Evolutionary conservation across 495 filamentous ascomycete species (phyloP).

Genomic region (Mytilinidion resinicola): DNA sequence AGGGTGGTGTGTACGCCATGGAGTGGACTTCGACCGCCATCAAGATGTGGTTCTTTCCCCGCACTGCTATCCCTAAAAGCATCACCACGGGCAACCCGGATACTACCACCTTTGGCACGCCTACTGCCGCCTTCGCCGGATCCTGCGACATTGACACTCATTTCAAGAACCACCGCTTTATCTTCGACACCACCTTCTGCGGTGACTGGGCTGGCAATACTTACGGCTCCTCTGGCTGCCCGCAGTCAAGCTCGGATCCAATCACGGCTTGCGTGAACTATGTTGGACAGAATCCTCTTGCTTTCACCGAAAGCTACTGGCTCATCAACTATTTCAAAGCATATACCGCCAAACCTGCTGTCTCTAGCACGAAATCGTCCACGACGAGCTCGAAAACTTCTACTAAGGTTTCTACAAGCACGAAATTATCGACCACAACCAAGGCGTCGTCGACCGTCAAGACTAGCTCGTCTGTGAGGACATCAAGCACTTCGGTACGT

Average conservation of each 20-base stretch:
- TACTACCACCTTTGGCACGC: slow-evolving; percentile 57
- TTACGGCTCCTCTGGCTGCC: slow-evolving; percentile 21
- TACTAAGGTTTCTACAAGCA: background rate
- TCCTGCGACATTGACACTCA: slow-evolving; percentile 56
- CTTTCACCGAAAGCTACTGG: slow-evolving; percentile 34
- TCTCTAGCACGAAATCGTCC: slow-evolving; percentile 3
- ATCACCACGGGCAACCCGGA: slow-evolving; percentile 55
- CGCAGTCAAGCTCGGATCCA: slow-evolving; percentile 6
- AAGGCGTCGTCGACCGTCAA: background rate
- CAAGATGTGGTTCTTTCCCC: slow-evolving; percentile 74
- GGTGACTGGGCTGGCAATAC: slow-evolving; percentile 80
- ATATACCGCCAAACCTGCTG: slow-evolving; percentile 11
- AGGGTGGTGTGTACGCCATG: slow-evolving; percentile 73
- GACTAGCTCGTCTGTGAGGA: slow-evolving; percentile 3
- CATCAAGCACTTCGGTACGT: no score
- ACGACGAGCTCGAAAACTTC: background rate
- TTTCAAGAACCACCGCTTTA: slow-evolving; percentile 67
- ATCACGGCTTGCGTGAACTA: slow-evolving; percentile 30
- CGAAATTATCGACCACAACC: no score
- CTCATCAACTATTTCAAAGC: slow-evolving; percentile 32
- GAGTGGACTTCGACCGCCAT: slow-evolving; percentile 67
- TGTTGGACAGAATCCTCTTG: slow-evolving; percentile 31
- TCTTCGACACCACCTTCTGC: slow-evolving; percentile 83
- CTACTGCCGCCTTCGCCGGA: slow-evolving; percentile 57
- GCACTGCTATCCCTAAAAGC: slow-evolving; percentile 51